Evolutionary conservation across 179 eudicot species (phyloP), one percentile per base, ranked within the genome.

Genomic region (Sideroxylon spinosum): DNA sequence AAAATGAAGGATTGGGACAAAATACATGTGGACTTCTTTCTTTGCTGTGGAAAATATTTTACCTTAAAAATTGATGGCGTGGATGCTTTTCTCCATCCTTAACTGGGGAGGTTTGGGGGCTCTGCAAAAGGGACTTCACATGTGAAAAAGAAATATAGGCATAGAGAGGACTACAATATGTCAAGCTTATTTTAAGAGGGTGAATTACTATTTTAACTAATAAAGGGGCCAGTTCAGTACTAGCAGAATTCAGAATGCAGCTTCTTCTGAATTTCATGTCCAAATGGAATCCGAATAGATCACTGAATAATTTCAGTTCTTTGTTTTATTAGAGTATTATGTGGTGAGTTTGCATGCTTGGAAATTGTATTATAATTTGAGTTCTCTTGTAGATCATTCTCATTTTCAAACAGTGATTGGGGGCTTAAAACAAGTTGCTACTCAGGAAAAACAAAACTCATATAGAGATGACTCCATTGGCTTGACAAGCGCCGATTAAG

Each of bases 401-500:
- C 90, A 88, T 70, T 91, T 87, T 75, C 75, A 89, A 83, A 84
- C 50, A 32, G 90, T 93, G 74, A 88, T 87, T 68, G 82, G 83
- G 78, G 89, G 82, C 78, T 80, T 90, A 72, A 46, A 83, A 67
- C 64, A 85, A 82, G 56, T 81, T 53, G 86, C 77, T 16, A 84
- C 80, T 10, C 69, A 80, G 78, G 83, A 78, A 78, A 57, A 78
- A 20, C 78, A 79, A 29, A 79, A 82, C 68, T 81, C 76, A 53
- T 71, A 23, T 32, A 68, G 56, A 59, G 88, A 81, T 28, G 87
- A 82, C 11, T 69, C 85, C 25, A 13, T 29, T 82, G 85, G 59
- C 57, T 73, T 86, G 67, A 55, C 82, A 2, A 86, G 79, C 71
- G 76, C 79, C 16, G 81, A 79, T n/a, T 80, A 73, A 37, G 87